phyloP scores from a whole-genome alignment of 1,284 basidiomycete species.

The Cystobasidium sp. region DNA sequence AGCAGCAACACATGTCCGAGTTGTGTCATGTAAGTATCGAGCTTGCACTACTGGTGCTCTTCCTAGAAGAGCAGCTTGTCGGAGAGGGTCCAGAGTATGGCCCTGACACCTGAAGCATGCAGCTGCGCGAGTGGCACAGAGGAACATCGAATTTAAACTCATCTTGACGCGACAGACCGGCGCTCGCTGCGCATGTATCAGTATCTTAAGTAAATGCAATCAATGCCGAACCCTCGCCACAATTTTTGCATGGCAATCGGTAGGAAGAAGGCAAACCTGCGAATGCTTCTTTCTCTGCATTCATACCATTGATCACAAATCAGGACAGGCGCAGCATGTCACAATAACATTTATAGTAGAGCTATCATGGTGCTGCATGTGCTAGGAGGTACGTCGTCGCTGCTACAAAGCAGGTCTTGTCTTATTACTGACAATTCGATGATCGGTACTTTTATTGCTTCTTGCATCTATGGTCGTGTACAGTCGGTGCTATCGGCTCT shows the following conservation, averaged over 20 bases:
- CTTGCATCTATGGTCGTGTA: slow-evolving; percentile 71
- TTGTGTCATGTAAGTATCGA: too few species aligned
- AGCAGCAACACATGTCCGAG: too few species aligned
- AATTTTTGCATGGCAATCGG: slow-evolving; percentile 1
- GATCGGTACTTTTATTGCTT: slow-evolving; percentile 52
- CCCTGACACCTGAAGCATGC: too few species aligned
- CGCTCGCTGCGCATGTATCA: too few species aligned
- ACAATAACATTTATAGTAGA: not conserved
- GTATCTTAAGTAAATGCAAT: too few species aligned
- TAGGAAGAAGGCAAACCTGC: not conserved
- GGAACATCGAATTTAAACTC: too few species aligned
- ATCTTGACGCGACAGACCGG: too few species aligned
- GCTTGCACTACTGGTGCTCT: too few species aligned
- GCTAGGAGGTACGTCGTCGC: slow-evolving; percentile 17
- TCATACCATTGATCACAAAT: not conserved
- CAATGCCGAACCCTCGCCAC: not conserved
- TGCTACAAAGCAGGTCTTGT: not conserved
- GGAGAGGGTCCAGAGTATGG: too few species aligned
- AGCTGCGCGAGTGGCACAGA: too few species aligned
- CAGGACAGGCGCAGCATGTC: not conserved
- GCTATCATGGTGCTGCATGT: slow-evolving; percentile 29
- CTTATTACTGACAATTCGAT: slow-evolving; percentile 2
- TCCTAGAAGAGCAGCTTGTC: too few species aligned
- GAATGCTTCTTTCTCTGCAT: not conserved
- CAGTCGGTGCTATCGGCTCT: slow-evolving; percentile 78